Conservation (phyloP, 1,284 basidiomycete genomes). For the Malassezia obtusa region DNA sequence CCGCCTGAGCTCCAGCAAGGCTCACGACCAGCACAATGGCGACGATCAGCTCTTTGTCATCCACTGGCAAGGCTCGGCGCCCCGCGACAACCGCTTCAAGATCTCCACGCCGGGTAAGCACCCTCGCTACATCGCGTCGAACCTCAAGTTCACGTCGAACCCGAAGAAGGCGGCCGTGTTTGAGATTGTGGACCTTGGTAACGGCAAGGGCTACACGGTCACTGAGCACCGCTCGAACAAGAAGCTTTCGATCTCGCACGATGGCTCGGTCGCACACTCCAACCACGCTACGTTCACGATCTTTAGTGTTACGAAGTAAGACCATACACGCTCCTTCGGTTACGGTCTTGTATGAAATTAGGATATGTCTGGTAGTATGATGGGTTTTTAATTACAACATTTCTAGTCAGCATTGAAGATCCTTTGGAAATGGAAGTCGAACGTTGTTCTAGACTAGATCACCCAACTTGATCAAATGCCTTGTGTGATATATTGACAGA, state of each 20-base stretch:
- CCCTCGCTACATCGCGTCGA: slow-evolving; percentile 8
- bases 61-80: slow-evolving; percentile 6
- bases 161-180: slow-evolving; percentile 12
- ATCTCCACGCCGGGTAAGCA: slow-evolving; percentile 5
- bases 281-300: not conserved
- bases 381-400: not conserved
- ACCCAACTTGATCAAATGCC: too few species aligned
- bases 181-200: slow-evolving; percentile 9
- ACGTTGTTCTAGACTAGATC: too few species aligned
- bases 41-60: slow-evolving; percentile 14
- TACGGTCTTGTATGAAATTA: not conserved
- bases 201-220: slow-evolving; percentile 18
- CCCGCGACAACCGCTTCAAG: slow-evolving; percentile 12
- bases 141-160: not conserved
- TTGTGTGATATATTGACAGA: too few species aligned
- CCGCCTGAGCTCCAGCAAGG: not conserved
- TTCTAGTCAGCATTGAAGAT: too few species aligned
- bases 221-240: not conserved
- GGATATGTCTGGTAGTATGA: not conserved
- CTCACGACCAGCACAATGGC: not conserved
- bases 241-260: slow-evolving; percentile 5
- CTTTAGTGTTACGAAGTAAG: slow-evolving; percentile 9
- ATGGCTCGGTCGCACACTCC: not conserved
- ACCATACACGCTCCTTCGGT: too few species aligned
- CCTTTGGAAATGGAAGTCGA: too few species aligned